Percentiles rank a stretch among this genome's conserved stretches.
These are phyloP conservation scores for Nakaseomyces sp. DNA, from an alignment of 1,139 yeast species.

Conservation along the genomic window DNA sequence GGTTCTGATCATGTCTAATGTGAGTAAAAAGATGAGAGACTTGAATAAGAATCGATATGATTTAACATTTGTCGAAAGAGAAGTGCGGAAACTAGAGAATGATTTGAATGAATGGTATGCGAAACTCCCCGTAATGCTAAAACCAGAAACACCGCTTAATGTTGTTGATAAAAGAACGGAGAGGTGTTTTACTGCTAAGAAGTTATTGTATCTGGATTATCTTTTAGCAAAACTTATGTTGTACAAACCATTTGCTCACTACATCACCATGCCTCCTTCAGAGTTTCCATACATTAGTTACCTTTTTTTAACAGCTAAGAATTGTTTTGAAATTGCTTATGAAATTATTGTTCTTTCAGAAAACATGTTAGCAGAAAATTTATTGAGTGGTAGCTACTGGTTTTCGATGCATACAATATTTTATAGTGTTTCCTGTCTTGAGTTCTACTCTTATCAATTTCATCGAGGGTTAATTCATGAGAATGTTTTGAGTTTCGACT, in stretches of 20 bases:
- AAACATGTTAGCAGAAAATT: constrained; percentile 59
- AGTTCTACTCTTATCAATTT: constrained; percentile 49
- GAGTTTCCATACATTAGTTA: constrained; percentile 29
- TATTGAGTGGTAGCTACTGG: constrained; percentile 82
- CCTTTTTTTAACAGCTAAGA: constrained; percentile 50
- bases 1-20: constrained; percentile 46
- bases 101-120: constrained; percentile 66
- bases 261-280: constrained; percentile 20
- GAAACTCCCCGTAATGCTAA: constrained; percentile 56
- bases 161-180: constrained; percentile 30
- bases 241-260: constrained; percentile 67
- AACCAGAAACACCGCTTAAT: constrained; percentile 36
- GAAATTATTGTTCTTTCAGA: constrained; percentile 70
- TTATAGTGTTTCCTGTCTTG: constrained; percentile 75
- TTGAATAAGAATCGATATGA: constrained; percentile 11
- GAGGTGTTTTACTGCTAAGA: constrained; percentile 53
- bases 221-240: constrained; percentile 61
- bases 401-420: constrained; percentile 81
- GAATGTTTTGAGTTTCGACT: constrained; percentile 51
- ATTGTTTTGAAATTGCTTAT: constrained; percentile 74
- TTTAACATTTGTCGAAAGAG: constrained; percentile 7
- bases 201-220: constrained; percentile 54
- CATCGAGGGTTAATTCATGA: constrained; percentile 37
- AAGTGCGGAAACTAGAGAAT: constrained; percentile 41
- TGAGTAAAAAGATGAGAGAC: constrained; percentile 41